Evolutionary conservation across 306 rosid species (phyloP).

Genomic region (Dalbergia oliveri): DNA sequence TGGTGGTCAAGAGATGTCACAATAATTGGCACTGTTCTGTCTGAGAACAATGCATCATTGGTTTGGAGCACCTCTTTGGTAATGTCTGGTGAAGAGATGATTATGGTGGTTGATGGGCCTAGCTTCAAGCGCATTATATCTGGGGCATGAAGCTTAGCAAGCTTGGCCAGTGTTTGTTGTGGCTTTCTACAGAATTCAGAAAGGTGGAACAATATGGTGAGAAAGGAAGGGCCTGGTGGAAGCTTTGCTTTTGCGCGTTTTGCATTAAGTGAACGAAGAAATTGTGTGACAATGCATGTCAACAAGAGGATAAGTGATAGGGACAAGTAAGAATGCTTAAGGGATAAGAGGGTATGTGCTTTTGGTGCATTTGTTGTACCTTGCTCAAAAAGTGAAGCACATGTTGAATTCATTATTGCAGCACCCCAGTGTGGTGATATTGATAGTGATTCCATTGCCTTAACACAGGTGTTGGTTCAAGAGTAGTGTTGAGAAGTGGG

Average conservation of each 20-base stretch:
- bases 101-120: neutral
- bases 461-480: neutral
- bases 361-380: neutral
- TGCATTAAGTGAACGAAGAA: neutral
- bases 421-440: neutral
- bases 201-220: neutral
- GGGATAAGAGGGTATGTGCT: neutral
- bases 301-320: neutral
- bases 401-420: neutral
- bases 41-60: neutral
- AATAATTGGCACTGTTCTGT: neutral
- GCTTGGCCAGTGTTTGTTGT: conserved; percentile 8
- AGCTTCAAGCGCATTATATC: neutral
- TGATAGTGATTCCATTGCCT: neutral
- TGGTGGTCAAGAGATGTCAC: neutral
- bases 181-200: neutral
- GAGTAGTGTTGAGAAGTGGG: neutral
- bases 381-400: neutral
- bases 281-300: neutral
- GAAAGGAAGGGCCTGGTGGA: conserved; percentile 55
- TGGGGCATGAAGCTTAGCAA: neutral
- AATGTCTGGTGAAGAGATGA: neutral
- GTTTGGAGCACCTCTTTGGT: conserved; percentile 47
- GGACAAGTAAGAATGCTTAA: neutral
- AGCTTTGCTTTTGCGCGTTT: neutral